These are phyloP conservation scores for Cucurbita pepo DNA, from an alignment of 306 rosid genomes.

Conservation along the genomic window DNA sequence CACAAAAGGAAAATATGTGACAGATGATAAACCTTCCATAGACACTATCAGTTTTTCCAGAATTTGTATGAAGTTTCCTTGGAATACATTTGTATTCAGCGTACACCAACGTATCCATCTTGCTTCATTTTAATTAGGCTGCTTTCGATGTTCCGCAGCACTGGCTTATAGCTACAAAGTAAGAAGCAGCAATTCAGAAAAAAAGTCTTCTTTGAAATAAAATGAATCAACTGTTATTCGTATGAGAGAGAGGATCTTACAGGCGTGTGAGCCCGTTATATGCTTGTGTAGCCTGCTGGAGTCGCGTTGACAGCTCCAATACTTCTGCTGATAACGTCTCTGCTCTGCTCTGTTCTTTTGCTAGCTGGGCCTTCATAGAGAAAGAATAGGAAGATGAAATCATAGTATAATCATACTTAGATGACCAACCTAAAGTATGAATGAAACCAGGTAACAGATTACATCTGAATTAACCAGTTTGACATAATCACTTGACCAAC, in stretches of 20 bases:
- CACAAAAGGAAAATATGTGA: not conserved
- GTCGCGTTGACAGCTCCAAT: conserved; percentile 74
- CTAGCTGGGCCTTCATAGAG: conserved; percentile 49
- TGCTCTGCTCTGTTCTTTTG: conserved; percentile 72
- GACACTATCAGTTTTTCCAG: not conserved
- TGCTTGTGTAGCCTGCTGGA: conserved; percentile 79
- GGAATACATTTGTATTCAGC: conserved; percentile 9
- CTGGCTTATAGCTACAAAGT: conserved; percentile 53
- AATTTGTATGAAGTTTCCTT: not conserved
- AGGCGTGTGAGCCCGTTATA: conserved; percentile 51
- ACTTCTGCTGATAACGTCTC: conserved; percentile 76
- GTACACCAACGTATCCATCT: conserved; percentile 36
- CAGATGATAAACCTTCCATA: not conserved
- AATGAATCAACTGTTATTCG: not conserved
- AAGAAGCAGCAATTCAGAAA: conserved; percentile 13
- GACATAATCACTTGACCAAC: not conserved
- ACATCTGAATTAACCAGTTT: not conserved
- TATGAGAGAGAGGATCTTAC: conserved; percentile 25
- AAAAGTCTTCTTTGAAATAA: not conserved
- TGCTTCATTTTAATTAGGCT: conserved; percentile 70
- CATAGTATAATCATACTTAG: not conserved
- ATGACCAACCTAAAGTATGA: not conserved
- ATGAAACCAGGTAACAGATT: not conserved
- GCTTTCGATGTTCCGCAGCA: conserved; percentile 70
- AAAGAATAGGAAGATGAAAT: conserved; percentile 5